Base-by-base conservation (phyloP, 257 asterid species). In the Schizonepeta tenuifolia region DNA sequence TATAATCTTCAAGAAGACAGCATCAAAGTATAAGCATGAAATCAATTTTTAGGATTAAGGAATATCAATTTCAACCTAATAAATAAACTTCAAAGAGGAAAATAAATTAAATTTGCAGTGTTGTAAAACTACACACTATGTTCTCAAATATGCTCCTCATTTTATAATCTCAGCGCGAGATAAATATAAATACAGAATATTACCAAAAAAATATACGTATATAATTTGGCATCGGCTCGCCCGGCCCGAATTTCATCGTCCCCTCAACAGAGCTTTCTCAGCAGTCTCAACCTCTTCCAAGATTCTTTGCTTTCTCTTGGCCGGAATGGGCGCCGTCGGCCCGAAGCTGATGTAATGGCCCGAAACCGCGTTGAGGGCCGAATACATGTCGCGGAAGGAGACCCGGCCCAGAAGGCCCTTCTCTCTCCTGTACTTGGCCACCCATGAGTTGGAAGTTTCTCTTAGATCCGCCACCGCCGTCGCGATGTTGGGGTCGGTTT, bases 291-390 rank as follows among this genome's bases (percentile, higher is more conserved):
- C 79, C 83, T 92, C 99, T 67, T 91, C 99, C 84, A 95, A 78
- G 75, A 95, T 95, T 28, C 99, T 83, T 47, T 87, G 93, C 88
- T 79, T 90, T 72, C 98, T 86, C 87, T 95, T 95, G 0, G 86
- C 83, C 61, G 98, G 99, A 9, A 95, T 83, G 0, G 97, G 98
- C 3, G 99, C 89, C 0, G 98, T 92, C 22, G 99, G 99, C 6
- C 98, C 99, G 51, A 95, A 94, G 73, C 98, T 94, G 59, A 91
- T 81, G 66, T 91, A 90, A 65, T 94, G 99, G 74, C 99, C 99
- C 50, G 98, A 91, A 51, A 94, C 98, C 2, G 99, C 99, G 36
- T 94, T 90, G 0, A 91, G 89, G 33, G 99, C 99, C 63, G 99
- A 90, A 67, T 95, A 90, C 57, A 95, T 84, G 49, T 95, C 99